These are phyloP conservation scores for Shiraia bambusicola DNA, from an alignment of 2,329 filamentous ascomycete genomes.

Conservation along the genomic window DNA sequence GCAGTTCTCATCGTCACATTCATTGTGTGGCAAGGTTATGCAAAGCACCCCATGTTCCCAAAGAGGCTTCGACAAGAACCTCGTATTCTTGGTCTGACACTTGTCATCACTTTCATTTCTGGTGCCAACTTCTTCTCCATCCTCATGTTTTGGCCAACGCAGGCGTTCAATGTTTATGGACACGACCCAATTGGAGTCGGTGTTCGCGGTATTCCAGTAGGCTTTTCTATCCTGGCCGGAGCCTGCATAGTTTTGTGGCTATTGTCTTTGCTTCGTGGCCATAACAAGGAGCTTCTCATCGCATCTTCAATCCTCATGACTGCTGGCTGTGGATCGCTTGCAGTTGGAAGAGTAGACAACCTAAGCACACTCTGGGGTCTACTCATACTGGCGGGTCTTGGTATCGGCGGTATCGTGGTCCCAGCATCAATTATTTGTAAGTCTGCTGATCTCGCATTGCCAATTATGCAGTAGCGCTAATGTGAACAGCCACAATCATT, in stretches of 20 bases:
- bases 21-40: constrained; percentile 49
- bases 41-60: constrained; percentile 48
- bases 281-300: constrained; percentile 62
- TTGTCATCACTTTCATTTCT: constrained; percentile 37
- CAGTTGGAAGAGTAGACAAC: constrained; percentile 55
- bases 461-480: constrained; percentile 4
- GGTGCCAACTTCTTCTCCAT: constrained; percentile 38
- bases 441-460: neutral
- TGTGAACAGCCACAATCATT: constrained; percentile 59
- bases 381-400: constrained; percentile 61
- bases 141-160: constrained; percentile 38
- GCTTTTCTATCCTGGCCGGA: constrained; percentile 63
- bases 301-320: constrained; percentile 65
- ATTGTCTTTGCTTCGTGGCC: constrained; percentile 59
- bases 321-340: constrained; percentile 60
- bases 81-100: constrained; percentile 29
- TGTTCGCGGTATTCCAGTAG: constrained; percentile 63
- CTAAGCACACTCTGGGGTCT: constrained; percentile 58
- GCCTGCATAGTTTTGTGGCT: constrained; percentile 61
- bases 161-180: constrained; percentile 37
- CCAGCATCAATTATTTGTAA: constrained; percentile 63
- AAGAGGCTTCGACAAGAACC: constrained; percentile 28
- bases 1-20: constrained; percentile 49
- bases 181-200: constrained; percentile 66
- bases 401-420: constrained; percentile 68